Evolutionary conservation across 805 yeast genomes (phyloP).

Genomic region (Ogataea nitratoaversa): DNA sequence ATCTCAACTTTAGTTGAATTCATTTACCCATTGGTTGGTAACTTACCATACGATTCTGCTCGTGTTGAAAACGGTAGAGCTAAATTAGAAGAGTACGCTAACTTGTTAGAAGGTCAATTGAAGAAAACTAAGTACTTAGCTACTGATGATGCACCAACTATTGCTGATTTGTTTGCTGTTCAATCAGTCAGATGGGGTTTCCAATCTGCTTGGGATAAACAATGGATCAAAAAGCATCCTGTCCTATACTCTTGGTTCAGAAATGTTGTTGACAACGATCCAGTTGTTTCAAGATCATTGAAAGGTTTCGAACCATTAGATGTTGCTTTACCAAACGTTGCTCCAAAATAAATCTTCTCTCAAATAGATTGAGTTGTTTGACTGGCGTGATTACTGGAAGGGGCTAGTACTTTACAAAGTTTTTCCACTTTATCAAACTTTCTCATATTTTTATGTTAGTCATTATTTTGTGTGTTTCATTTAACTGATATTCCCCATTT

Average conservation of each 20-base stretch:
- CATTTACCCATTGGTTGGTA: slow-evolving; percentile 58
- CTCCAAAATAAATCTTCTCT: slow-evolving; percentile 1
- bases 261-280: slow-evolving; percentile 36
- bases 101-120: slow-evolving; percentile 31
- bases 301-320: slow-evolving; percentile 4
- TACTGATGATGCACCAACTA: slow-evolving; percentile 32
- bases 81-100: slow-evolving; percentile 5
- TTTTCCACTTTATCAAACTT: no score
- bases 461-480: no score
- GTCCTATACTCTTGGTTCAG: slow-evolving; percentile 40
- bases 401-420: no score
- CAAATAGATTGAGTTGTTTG: no score
- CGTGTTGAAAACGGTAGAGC: slow-evolving; percentile 16
- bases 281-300: slow-evolving; percentile 4
- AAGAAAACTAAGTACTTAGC: slow-evolving; percentile 32
- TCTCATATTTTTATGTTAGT: no score
- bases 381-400: no score
- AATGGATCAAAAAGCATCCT: slow-evolving; percentile 43
- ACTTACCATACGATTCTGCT: slow-evolving; percentile 64
- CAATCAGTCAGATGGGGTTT: slow-evolving; percentile 38
- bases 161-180: slow-evolving; percentile 36
- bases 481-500: no score
- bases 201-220: slow-evolving; percentile 30
- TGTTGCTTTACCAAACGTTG: background rate
- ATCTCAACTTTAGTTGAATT: slow-evolving; percentile 40